A percentile compares a stretch with the other conserved stretches of the same genome.
Conservation (phyloP, 2,329 filamentous ascomycete species). For the Xylariaceae sp. region DNA sequence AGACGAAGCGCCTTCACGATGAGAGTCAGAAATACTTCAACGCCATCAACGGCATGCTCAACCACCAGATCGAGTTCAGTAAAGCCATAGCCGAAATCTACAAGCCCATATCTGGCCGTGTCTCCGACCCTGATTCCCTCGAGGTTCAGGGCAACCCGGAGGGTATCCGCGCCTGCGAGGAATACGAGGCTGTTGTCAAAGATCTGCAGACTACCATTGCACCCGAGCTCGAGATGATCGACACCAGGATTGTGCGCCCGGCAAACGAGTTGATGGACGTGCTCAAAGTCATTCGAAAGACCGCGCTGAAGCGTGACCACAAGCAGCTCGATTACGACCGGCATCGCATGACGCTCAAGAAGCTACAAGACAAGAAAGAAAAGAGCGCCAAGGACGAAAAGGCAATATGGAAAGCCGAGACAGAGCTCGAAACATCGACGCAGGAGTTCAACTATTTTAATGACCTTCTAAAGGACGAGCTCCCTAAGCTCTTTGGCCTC, state of each 20-base stretch:
- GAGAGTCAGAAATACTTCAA: conserved; percentile 97
- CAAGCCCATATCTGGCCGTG: conserved; percentile 93
- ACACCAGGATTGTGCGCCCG: conserved; percentile 83
- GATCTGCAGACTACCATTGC: conserved; percentile 85
- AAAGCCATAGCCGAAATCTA: conserved; percentile 95
- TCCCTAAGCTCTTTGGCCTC: conserved; percentile 85
- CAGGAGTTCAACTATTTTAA: conserved; percentile 99
- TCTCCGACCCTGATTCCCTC: conserved; percentile 86
- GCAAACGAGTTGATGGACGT: conserved; percentile 92
- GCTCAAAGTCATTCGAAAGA: conserved; percentile 92
- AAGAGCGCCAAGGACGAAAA: conserved; percentile 96
- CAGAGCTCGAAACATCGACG: conserved; percentile 84
- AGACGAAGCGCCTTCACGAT: conserved; percentile 92
- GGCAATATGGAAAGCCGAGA: conserved; percentile 92
- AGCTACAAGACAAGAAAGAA: conserved; percentile 96
- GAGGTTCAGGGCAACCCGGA: conserved; percentile 83
- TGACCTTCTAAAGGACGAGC: conserved; percentile 90
- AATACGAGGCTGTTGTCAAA: conserved; percentile 88
- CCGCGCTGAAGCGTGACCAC: conserved; percentile 85
- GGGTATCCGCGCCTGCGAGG: conserved; percentile 91
- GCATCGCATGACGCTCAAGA: conserved; percentile 79
- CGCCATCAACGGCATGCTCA: conserved; percentile 96
- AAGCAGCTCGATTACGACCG: conserved; percentile 97
- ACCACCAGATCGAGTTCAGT: conserved; percentile 97
- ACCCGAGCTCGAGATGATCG: conserved; percentile 97